These are phyloP conservation scores for Cucumis melo DNA, from an alignment of 306 rosid genomes.

Conservation along the genomic window DNA sequence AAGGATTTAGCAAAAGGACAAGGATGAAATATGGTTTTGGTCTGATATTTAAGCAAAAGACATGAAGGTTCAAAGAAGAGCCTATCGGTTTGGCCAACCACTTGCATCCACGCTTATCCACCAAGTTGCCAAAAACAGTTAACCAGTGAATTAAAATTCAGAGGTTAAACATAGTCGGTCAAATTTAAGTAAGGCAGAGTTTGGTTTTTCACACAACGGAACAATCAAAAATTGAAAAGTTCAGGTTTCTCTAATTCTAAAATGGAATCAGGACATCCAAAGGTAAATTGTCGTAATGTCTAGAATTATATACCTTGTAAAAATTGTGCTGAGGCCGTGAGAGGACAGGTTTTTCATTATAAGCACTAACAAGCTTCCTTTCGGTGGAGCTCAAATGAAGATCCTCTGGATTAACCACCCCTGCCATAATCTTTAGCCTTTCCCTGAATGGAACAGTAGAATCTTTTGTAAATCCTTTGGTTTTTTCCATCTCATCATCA, in stretches of 20 bases:
- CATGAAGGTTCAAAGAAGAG: too few relatives aligned
- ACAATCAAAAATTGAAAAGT: not conserved
- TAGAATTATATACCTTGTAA: constrained; percentile 34
- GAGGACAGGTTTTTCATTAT: constrained; percentile 84
- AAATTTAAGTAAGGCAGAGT: not conserved
- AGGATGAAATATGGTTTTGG: too few relatives aligned
- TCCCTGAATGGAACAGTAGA: constrained; percentile 63
- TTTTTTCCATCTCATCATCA: constrained; percentile 75
- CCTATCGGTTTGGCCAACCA: not conserved
- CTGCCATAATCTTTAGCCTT: constrained; percentile 84
- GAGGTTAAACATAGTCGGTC: not conserved
- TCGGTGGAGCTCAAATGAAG: constrained; percentile 68
- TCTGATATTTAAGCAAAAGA: too few relatives aligned
- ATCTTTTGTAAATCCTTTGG: constrained; percentile 82
- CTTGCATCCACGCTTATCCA: not conserved
- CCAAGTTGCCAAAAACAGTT: not conserved
- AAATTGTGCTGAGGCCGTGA: constrained; percentile 92
- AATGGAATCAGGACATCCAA: not conserved
- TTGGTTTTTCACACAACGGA: not conserved
- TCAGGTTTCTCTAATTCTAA: not conserved
- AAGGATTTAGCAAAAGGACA: too few relatives aligned
- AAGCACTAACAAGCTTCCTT: constrained; percentile 62
- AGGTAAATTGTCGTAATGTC: not conserved
- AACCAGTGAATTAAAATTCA: not conserved
- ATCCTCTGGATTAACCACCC: constrained; percentile 76